Evolutionary conservation across 352 stramenopile genomes (phyloP), one percentile per base, ranked within the genome.

Genomic region (Globisporangium nodosum): DNA sequence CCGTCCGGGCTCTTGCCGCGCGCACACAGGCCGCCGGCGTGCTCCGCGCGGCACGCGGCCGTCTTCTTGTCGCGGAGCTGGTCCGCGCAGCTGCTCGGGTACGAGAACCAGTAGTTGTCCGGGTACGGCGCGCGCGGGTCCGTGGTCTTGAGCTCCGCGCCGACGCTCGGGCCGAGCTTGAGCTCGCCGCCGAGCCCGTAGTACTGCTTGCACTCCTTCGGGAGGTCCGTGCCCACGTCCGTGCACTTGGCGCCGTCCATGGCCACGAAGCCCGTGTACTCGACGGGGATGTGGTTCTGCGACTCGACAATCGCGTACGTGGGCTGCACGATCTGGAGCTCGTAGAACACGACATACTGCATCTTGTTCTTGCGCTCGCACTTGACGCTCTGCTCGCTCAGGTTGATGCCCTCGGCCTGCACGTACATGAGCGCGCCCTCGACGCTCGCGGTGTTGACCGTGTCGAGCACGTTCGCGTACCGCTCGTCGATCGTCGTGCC

Each of bases 341-440:
- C 81, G 65, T 92, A 94, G 63, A 96, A 90, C 18, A 94, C 83
- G 43, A 96, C 61, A 63, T 88, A 87, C 49, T 76, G 56, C 65
- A 90, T 88, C 18, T 81, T 72, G 66, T 91, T 92, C 78, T 94
- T 95, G 56, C 84, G 81, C 54, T 33, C n/a, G 33, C 54, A 60
- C 20, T 35, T 24, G 7, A 33, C 13, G 35, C 39, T 81, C 71
- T 7, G 67, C 63, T 46, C 72, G 64, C 54, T 72, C 64, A 67
- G 57, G 61, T 78, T 81, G 65, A 85, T 79, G 39, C 65, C 60
- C 54, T 83, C 72, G 8, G 72, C 74, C 65, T 76, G 66, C 7
- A 85, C 65, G 61, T 81, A 81, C 66, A 71, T 81, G 35, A 81
- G 63, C 5, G 67, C 71, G 21, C 68, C 66, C 64, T 85, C 74